phyloP scores from a whole-genome alignment of 78 protist species.

The slime mould (Dictyostelium discoideum) region DNA sequence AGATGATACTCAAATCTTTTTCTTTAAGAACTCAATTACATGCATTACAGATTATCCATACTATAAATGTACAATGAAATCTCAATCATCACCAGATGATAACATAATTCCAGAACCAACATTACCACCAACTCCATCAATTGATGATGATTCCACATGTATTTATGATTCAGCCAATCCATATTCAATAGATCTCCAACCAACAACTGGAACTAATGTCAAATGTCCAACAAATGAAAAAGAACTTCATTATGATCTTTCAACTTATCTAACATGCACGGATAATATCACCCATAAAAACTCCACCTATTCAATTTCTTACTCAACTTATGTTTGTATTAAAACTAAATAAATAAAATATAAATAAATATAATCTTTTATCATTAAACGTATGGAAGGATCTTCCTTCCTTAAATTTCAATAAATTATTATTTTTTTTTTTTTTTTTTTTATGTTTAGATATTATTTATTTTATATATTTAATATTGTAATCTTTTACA shows the following conservation, averaged over 20 bases:
- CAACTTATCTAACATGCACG: background rate
- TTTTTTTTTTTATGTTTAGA: background rate
- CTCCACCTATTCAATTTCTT: background rate
- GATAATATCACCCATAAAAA: background rate
- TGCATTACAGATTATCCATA: background rate
- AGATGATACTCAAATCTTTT: background rate
- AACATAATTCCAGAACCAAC: background rate
- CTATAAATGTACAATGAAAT: background rate
- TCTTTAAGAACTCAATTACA: background rate
- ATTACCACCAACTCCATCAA: background rate
- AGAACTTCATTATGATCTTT: background rate
- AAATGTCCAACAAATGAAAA: background rate
- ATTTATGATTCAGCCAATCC: too few species aligned
- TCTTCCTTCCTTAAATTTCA: too few species aligned
- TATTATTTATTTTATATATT: background rate
- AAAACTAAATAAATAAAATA: too few species aligned
- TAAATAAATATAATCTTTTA: background rate
- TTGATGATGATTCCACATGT: background rate
- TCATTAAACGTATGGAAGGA: too few species aligned
- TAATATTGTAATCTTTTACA: slow-evolving; percentile 72
- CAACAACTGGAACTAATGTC: background rate
- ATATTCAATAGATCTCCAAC: background rate
- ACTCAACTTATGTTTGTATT: background rate
- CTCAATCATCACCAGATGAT: background rate
- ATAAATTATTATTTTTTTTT: too few species aligned